Evolutionary conservation across 164 flowering plant genomes (phyloP).

Genomic region (Stephania japonica): DNA sequence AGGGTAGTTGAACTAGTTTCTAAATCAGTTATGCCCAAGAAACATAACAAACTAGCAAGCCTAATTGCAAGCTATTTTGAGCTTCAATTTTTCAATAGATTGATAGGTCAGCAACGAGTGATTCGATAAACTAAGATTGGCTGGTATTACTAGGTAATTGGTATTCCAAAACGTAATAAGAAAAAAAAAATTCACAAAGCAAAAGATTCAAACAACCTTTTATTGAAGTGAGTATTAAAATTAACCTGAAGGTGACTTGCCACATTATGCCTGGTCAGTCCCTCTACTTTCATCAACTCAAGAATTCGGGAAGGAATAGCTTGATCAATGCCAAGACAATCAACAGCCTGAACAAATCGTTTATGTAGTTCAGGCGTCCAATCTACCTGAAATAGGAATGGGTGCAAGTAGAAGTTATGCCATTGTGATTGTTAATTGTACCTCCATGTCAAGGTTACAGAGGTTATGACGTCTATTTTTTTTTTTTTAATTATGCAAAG

Average conservation of each 20-base stretch:
- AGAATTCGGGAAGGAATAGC: slow-evolving; percentile 83
- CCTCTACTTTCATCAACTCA: slow-evolving; percentile 77
- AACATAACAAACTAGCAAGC: neutral
- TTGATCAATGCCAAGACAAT: slow-evolving; percentile 72
- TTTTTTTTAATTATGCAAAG: neutral
- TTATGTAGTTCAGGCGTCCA: slow-evolving; percentile 87
- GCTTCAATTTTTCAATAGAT: neutral
- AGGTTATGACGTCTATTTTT: neutral
- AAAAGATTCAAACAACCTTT: neutral
- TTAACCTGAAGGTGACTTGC: slow-evolving; percentile 90
- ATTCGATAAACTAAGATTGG: neutral
- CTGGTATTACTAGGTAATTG: neutral
- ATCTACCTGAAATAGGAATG: slow-evolving; percentile 48
- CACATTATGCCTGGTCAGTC: slow-evolving; percentile 79
- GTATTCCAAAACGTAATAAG: neutral
- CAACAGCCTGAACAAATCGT: slow-evolving; percentile 73
- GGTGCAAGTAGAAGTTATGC: neutral
- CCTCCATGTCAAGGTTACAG: neutral
- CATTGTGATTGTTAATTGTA: neutral
- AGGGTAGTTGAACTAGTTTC: neutral
- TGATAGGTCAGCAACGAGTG: neutral
- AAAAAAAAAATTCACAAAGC: neutral
- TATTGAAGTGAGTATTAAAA: neutral
- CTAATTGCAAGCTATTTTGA: neutral
- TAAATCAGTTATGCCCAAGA: neutral